phyloP scores from a whole-genome alignment of 805 yeast genomes.

The Suhomyces sp. region DNA sequence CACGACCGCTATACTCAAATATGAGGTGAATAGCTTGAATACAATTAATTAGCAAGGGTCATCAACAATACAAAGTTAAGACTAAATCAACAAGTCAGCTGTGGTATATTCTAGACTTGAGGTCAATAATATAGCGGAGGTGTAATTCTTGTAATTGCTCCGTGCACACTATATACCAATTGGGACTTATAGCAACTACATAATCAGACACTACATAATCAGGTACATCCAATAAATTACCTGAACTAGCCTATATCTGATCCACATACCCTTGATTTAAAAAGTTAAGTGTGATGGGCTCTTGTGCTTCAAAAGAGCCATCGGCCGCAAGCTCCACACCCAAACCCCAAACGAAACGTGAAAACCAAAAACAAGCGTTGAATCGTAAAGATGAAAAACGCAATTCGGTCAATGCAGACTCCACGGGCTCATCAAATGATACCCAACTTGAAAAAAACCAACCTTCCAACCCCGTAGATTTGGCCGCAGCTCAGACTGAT shows the following conservation, averaged over 20 bases:
- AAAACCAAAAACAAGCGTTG: conserved; percentile 13
- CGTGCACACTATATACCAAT: too few species aligned
- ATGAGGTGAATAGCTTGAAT: neutral
- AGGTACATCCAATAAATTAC: neutral
- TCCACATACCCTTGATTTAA: neutral
- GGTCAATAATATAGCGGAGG: neutral
- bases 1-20: neutral
- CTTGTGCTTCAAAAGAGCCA: conserved; percentile 13
- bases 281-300: conserved; percentile 5
- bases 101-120: neutral
- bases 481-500: conserved; percentile 2
- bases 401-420: conserved; percentile 6
- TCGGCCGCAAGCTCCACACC: conserved; percentile 1
- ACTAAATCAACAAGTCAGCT: neutral
- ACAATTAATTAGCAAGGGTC: neutral
- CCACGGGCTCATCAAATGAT: conserved; percentile 11
- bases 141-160: neutral
- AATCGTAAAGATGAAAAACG: conserved; percentile 4
- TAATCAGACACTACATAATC: too few species aligned
- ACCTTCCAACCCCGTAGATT: neutral
- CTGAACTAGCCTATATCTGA: neutral
- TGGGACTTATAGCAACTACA: too few species aligned
- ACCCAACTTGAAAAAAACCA: neutral
- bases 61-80: neutral
- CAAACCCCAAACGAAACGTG: conserved; percentile 10